Evolutionary conservation across 345 rosid species (phyloP).

Genomic region (Corymbia maculata): DNA sequence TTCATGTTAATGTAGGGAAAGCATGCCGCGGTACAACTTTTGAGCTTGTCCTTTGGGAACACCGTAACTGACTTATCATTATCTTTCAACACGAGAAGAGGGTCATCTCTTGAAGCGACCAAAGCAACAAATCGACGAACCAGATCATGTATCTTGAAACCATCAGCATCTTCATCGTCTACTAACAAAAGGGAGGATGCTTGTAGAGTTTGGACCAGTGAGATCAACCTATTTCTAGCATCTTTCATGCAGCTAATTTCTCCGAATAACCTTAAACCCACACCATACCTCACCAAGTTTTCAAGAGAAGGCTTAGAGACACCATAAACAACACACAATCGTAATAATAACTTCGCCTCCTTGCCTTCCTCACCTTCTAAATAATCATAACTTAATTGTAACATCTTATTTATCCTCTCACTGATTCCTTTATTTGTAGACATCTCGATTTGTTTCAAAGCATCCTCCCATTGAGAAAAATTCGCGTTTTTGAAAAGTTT

Average conservation of each 20-base stretch:
- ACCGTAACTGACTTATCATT: accelerated
- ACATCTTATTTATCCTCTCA: accelerated
- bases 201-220: accelerated
- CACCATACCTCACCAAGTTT: accelerated
- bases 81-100: neutral
- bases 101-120: accelerated
- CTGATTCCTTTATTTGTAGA: accelerated
- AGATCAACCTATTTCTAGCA: neutral
- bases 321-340: neutral
- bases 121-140: neutral
- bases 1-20: neutral
- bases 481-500: accelerated
- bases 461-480: accelerated
- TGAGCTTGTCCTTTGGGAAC: neutral
- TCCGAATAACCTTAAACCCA: neutral
- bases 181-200: neutral
- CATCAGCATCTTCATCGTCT: neutral
- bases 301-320: neutral
- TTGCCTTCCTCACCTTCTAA: neutral
- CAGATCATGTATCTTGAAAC: neutral
- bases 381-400: neutral
- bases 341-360: accelerated
- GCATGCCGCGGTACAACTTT: accelerated
- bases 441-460: accelerated
- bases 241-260: accelerated